Base-by-base conservation (phyloP, 2,329 filamentous ascomycete genomes). In the Septoria petroselini region DNA sequence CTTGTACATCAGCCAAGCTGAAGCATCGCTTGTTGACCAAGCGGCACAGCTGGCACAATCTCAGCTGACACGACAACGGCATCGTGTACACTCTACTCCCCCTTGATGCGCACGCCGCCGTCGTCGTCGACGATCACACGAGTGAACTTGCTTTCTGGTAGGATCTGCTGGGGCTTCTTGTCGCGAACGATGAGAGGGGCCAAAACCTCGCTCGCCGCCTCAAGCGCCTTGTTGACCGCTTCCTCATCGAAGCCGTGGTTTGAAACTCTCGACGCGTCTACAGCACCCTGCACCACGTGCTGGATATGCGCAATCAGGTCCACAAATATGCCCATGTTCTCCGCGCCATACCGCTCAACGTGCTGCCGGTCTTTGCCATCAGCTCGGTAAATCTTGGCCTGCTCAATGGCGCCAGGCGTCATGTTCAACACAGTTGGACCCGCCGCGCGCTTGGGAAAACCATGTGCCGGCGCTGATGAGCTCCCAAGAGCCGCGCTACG, bases 311-410 rank as follows among this genome's bases (percentile, higher is more conserved):
- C 15, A 7, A 8, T 7, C 9, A 41, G 37, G 19, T 48, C 45
- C 7, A 27, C n/a, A 37, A 37, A 48, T 18, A 48, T 48, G 7
- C 37, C 45, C 38, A 41, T 48, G 19, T 48, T 34, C 14, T 21
- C 19, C 3, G 37, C 35, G 18, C 37, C 37, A 27, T 27, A 82
- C 33, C 82, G 68, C 44, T 74, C 74, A 61, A 84, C 84, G 57
- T 84, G 80, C 35, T 71, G 71, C 67, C 81, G 82, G 68, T 84
- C 84, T 63, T 82, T 83, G 61, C 84, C 82, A 35, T n/a, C 21
- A 4, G 1, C 30, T 27, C 23, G 33, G 8, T 19, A 7, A 23
- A 12, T 8, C 33, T 29, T 21, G 15, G 34, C 14, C 5, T 11
- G 4, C 17, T 5, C 15, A 7, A 18, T 15, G 17, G 3, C 34